Base-by-base conservation (phyloP, 768 basidiomycete species). In the Boletus eberwhitei region DNA sequence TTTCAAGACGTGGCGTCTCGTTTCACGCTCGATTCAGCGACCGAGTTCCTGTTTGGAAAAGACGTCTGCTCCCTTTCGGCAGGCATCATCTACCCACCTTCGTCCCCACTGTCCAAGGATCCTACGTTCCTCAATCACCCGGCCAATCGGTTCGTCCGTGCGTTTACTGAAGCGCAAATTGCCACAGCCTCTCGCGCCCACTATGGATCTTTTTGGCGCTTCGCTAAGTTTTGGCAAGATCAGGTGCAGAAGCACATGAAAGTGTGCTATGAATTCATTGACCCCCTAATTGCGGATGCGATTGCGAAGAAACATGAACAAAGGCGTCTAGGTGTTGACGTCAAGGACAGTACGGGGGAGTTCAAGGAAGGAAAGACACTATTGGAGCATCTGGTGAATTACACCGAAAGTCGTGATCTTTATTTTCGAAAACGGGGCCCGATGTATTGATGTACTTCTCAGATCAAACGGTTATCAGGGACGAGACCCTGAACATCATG, bases 21-120 rank as follows among this genome's bases (percentile, higher is more conserved):
- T 3, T 82, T 82, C 64, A 81, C 82, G 1, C 65, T 85, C 34
- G 84, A 86, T 60, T 81, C 80, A 1, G 80, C 81, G 0, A 78
- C 81, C 0, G 79, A 80, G 24, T 84, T 85, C 60, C 72, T 84
- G 11, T 81, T 83, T 54, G 79, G 82, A 31, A 63, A 64, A 16
- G 63, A 72, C 19, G 76, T 75, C 11, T 31, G 71, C 36, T 71
- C 70, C 0, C 66, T 77, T 32, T 64, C 70, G 0, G 74, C 74
- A 13, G 73, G 75, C 16, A 72, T 80, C 36, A 56, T 59, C 32
- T 76, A 63, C 55, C 75, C 70, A 38, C 61, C 52, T 0, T 57
- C 57, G 24, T 65, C 52, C 47, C 64, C 57, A 39, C 57, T 60
- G 43, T 68, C 50, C 41, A 61, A 59, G 59, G 62, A 61, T 29